Percentiles rank a stretch among this genome's conserved stretches.
Evolutionary conservation across 331 rosid genomes (phyloP).

Genomic region (Prunus yedoensis): DNA sequence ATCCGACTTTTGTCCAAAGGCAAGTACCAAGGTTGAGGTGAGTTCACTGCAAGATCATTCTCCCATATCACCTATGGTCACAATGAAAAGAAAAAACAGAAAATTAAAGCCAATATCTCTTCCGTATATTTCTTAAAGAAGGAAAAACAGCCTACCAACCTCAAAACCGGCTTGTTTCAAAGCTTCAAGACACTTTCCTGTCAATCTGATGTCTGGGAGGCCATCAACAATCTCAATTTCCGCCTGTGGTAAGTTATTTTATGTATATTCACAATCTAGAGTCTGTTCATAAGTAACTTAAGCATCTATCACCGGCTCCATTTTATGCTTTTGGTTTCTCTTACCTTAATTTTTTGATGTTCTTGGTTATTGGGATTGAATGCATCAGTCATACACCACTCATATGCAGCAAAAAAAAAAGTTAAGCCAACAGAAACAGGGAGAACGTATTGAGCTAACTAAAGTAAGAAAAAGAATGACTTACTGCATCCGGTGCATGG

Average conservation of each 20-base stretch:
- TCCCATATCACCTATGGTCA: slow-evolving; percentile 73
- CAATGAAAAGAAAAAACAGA: slow-evolving; percentile 9
- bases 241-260: slow-evolving; percentile 45
- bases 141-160: slow-evolving; percentile 37
- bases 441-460: neutral
- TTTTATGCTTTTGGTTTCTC: slow-evolving; percentile 3
- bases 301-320: neutral
- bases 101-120: neutral
- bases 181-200: slow-evolving; percentile 83
- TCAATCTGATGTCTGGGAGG: slow-evolving; percentile 88
- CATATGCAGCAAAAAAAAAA: slow-evolving; percentile 65
- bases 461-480: too few species aligned
- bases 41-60: slow-evolving; percentile 67
- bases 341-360: slow-evolving; percentile 82
- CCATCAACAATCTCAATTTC: slow-evolving; percentile 95
- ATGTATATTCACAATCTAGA: neutral
- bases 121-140: neutral
- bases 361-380: slow-evolving; percentile 74
- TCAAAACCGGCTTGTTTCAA: slow-evolving; percentile 89
- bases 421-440: slow-evolving; percentile 21
- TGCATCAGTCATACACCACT: slow-evolving; percentile 93
- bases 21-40: slow-evolving; percentile 69
- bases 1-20: slow-evolving; percentile 66
- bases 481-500: slow-evolving; percentile 43
- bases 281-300: neutral